phyloP scores from a whole-genome alignment of 1,284 basidiomycete genomes.

The Sanghuangporus sanghuang region DNA sequence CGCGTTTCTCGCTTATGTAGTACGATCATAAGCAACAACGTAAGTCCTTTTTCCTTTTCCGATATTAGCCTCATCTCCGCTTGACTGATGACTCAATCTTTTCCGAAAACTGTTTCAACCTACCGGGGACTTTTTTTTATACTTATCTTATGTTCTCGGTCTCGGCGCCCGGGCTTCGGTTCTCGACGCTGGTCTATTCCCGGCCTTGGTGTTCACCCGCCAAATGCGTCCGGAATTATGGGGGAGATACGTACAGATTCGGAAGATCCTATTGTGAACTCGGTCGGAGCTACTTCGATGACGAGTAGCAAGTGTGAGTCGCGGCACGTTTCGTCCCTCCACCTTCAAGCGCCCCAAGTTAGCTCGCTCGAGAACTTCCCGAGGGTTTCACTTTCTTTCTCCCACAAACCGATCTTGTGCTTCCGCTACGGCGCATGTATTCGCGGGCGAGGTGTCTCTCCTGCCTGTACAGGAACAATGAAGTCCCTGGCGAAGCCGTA shows the following conservation, averaged over 20 bases:
- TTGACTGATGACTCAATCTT: conserved; percentile 5
- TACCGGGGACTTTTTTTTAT: neutral
- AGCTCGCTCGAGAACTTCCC: too few relatives aligned
- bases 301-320: neutral
- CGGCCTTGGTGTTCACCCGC: neutral
- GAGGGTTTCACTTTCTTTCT: neutral
- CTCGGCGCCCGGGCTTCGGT: neutral
- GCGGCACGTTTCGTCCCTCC: neutral
- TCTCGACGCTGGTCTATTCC: neutral
- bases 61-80: neutral
- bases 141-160: neutral
- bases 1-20: conserved; percentile 28
- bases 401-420: neutral
- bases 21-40: conserved; percentile 64
- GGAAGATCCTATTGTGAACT: conserved; percentile 46
- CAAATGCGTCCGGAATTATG: neutral
- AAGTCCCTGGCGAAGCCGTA: too few relatives aligned
- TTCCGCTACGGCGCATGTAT: too few relatives aligned
- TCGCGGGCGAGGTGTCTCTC: too few relatives aligned
- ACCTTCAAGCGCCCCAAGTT: neutral
- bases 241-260: conserved; percentile 34
- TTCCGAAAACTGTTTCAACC: neutral
- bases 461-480: too few relatives aligned
- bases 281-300: neutral
- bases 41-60: conserved; percentile 34